phyloP scores from a whole-genome alignment of 345 rosid species.

The Nasturtium officinale region DNA sequence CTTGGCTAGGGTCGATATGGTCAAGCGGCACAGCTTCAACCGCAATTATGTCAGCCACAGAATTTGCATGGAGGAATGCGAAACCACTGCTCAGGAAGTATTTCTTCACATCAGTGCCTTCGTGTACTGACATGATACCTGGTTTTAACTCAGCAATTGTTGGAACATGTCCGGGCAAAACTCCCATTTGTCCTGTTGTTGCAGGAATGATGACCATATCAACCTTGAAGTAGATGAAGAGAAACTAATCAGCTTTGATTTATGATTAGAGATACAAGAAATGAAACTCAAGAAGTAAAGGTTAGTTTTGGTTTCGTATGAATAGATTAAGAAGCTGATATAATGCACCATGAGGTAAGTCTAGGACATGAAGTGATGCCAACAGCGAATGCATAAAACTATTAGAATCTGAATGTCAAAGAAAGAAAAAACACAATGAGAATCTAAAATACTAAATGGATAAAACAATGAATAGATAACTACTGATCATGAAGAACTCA shows the following conservation, averaged over 20 bases:
- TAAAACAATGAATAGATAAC: not conserved
- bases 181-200: conserved; percentile 93
- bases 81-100: conserved; percentile 92
- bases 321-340: not conserved
- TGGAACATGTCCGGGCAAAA: conserved; percentile 83
- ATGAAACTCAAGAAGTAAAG: not conserved
- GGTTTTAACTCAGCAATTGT: conserved; percentile 92
- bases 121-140: conserved; percentile 83
- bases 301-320: not conserved
- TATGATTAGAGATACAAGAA: conserved; percentile 1
- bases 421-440: not conserved
- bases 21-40: conserved; percentile 82
- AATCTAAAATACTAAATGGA: not conserved
- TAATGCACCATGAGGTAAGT: not conserved
- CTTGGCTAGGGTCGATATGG: conserved; percentile 64
- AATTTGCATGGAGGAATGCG: conserved; percentile 78
- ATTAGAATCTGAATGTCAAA: not conserved
- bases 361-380: not conserved
- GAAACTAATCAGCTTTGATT: conserved; percentile 28
- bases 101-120: conserved; percentile 69
- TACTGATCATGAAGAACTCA: not conserved
- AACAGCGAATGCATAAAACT: not conserved
- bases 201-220: conserved; percentile 97
- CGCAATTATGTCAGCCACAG: conserved; percentile 72
- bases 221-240: conserved; percentile 52